Evolutionary conservation across 2,329 filamentous ascomycete species (phyloP).

Genomic region (Trichoderma arundinaceum): DNA sequence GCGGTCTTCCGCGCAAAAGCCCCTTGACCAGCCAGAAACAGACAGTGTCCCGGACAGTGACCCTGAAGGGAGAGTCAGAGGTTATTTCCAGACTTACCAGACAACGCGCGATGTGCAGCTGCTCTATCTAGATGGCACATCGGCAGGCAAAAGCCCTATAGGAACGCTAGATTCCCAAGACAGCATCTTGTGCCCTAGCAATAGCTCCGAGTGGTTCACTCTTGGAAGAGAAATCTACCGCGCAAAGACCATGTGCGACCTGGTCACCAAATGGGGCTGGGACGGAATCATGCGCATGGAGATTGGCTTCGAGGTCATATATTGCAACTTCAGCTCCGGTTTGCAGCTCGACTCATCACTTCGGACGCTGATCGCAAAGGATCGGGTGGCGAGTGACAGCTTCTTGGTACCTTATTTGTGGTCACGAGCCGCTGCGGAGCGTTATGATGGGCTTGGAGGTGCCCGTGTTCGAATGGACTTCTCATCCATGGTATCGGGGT

Average conservation of each 20-base stretch:
- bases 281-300: slow-evolving; percentile 72
- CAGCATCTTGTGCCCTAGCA: slow-evolving; percentile 57
- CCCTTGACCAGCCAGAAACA: not conserved
- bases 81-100: slow-evolving; percentile 71
- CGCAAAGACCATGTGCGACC: slow-evolving; percentile 60
- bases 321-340: slow-evolving; percentile 64
- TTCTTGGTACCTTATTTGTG: slow-evolving; percentile 48
- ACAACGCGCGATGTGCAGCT: slow-evolving; percentile 63
- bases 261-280: slow-evolving; percentile 61
- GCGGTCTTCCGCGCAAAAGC: not conserved
- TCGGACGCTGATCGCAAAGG: slow-evolving; percentile 36
- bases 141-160: slow-evolving; percentile 67
- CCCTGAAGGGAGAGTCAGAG: slow-evolving; percentile 41
- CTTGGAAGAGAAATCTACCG: slow-evolving; percentile 56
- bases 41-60: not conserved
- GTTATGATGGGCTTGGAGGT: slow-evolving; percentile 54
- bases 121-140: slow-evolving; percentile 73
- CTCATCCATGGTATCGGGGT: slow-evolving; percentile 57
- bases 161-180: slow-evolving; percentile 74
- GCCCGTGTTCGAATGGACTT: slow-evolving; percentile 53
- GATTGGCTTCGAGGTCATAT: slow-evolving; percentile 71
- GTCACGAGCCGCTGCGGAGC: slow-evolving; percentile 49
- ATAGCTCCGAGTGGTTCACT: slow-evolving; percentile 19
- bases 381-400: slow-evolving; percentile 19
- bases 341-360: slow-evolving; percentile 46